Evolutionary conservation across 306 rosid genomes (phyloP), one percentile per base, ranked within the genome.

Genomic region (Abrus precatorius): DNA sequence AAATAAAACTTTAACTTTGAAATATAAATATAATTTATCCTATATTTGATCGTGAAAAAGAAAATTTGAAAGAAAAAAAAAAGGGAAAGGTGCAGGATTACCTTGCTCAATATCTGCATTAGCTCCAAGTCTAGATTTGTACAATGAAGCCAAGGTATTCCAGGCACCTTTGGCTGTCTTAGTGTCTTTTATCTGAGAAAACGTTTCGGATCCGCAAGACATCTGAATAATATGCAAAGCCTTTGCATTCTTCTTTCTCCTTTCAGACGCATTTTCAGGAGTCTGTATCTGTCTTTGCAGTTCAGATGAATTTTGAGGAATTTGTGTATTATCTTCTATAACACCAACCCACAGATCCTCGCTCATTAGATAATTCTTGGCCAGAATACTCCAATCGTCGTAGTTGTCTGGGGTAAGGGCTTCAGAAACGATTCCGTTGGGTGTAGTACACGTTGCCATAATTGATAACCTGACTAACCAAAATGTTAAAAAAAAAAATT

Each of bases 201-300:
- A 33, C 33, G 6, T 53, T 36, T 72, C 77, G 3, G 77, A 27
- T 9, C 65, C 52, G n/a, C 77, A 72, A 0, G 77, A 72, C 6
- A 72, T 14, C 38, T 54, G 77, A 54, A 72, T 53, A 5, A 54
- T 36, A 38, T 53, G 65, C 13, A 72, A 55, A 53, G 77, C 77
- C 32, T 38, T 55, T 6, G 77, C 77, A 54, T 72, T 55, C 49
- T 28, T 54, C 27, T 8, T 72, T 38, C 14, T 36, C 50, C 34
- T 34, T 7, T 9, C 20, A 12, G 43, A 3, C 0, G 7, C 13
- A 60, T 32, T n/a, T 9, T 45, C 49, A 6, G 47, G 47, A 43
- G 47, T 45, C 40, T 34, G 3, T 2, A 4, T 34, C 40, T 1
- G 40, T 34, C 40, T 72, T 38, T 34, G n/a, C 50, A 13, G 32